Evolutionary conservation across 441 rosid species (phyloP).

Genomic region (Pelargonium hybrid): DNA sequence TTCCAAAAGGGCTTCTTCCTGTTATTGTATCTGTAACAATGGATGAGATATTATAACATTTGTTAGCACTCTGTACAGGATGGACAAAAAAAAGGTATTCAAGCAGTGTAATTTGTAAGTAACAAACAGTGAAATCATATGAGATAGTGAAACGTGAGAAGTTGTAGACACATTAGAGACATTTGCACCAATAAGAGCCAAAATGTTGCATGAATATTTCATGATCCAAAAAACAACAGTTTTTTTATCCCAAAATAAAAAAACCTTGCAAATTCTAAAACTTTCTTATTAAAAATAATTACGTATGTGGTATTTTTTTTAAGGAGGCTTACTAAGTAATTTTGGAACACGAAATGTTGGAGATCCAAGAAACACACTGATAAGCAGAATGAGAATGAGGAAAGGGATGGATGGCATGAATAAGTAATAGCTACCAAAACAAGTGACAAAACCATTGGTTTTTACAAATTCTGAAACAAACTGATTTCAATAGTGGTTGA

Average conservation of each 20-base stretch:
- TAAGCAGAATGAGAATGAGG: not conserved
- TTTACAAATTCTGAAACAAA: not conserved
- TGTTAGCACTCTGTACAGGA: not conserved
- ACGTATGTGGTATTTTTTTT: no score
- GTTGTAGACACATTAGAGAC: not conserved
- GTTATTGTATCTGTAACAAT: conserved; percentile 66
- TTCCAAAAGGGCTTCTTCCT: conserved; percentile 73
- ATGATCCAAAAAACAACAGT: not conserved
- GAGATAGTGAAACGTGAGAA: not conserved
- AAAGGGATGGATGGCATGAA: not conserved
- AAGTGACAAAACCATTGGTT: not conserved
- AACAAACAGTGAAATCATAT: not conserved
- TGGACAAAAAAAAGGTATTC: not conserved
- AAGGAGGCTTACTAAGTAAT: no score
- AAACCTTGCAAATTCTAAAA: not conserved
- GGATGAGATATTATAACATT: conserved; percentile 9
- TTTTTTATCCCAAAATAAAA: no score
- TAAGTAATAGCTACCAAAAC: not conserved
- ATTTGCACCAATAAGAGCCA: not conserved
- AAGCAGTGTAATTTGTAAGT: conserved; percentile 4
- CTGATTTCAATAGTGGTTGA: not conserved
- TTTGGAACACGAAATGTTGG: not conserved
- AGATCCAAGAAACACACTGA: not conserved
- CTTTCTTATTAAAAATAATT: not conserved
- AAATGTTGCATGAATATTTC: not conserved